Evolutionary conservation across 768 basidiomycete species (phyloP), one percentile per base, ranked within the genome.

Genomic region (Phaeotremella fagi): DNA sequence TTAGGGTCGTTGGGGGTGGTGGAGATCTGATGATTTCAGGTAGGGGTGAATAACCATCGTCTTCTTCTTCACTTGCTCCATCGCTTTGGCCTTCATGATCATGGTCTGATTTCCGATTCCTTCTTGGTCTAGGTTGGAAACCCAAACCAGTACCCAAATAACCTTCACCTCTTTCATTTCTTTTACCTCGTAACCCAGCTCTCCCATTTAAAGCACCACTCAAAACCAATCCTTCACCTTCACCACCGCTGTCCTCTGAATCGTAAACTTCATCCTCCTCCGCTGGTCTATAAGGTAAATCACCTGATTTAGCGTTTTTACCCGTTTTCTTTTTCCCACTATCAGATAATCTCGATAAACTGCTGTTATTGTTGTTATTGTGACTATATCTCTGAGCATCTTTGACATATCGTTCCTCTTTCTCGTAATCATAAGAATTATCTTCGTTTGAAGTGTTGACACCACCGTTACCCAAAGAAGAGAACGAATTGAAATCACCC

Each of bases 91-190:
- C 42, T 15, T 52, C 42, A 14, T 31, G 59, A 1, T 38, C 48
- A 31, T 58, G 54, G 12, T 41, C 54, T 7, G 31, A 46, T 28
- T 57, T 64, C 26, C 53, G 43, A 29, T 59, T 63, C 37, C 56
- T 48, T 23, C 64, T 53, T 26, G 55, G 38, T n/a, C 58, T 45
- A 15, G 59, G 65, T 29, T 68, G 63, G 4, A 72, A 50, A 15
- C 64, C 61, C n/a, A 67, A 44, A 15, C 67, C 65, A 51, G 59
- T 70, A 11, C 70, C 68, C 4, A 72, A 52, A 45, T 69, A 72
- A 22, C 70, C 67, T 50, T 69, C 68, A 0, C 65, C 68, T 29
- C 48, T 61, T 23, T 67, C 63, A 31, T 57, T 42, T 27, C 68
- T 43, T 45, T 63, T 54, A 15, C 70, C 70, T 44, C 70, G 49